Percentiles rank a stretch among this genome's conserved stretches.
These are phyloP conservation scores for Colletotrichum sojae DNA, from an alignment of 2,329 filamentous ascomycete genomes.

Conservation along the genomic window DNA sequence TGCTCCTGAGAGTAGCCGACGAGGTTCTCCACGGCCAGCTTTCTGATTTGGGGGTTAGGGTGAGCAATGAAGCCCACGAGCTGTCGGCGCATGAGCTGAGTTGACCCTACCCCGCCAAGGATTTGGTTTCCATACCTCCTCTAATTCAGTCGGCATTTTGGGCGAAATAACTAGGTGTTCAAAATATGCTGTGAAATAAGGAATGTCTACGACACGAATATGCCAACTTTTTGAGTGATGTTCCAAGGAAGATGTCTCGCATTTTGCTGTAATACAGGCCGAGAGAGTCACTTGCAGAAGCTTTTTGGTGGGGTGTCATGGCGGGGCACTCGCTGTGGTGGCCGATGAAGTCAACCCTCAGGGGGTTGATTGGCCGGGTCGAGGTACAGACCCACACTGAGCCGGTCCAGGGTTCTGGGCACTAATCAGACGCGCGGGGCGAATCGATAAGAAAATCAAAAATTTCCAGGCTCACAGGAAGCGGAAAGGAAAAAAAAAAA, in stretches of 20 bases:
- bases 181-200: too few species aligned
- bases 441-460: slow-evolving; percentile 53
- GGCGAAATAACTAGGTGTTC: slow-evolving; percentile 1
- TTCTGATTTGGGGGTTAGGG: slow-evolving; percentile 90
- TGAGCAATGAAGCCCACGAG: slow-evolving; percentile 94
- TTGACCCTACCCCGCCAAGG: slow-evolving; percentile 22
- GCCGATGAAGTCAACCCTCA: slow-evolving; percentile 37
- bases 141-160: slow-evolving; percentile 81
- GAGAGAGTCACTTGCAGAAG: slow-evolving; percentile 40
- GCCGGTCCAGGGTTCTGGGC: slow-evolving; percentile 39
- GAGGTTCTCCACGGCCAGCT: slow-evolving; percentile 87
- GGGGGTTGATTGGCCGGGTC: slow-evolving; percentile 31
- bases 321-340: slow-evolving; percentile 38
- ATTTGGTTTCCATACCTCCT: slow-evolving; percentile 70
- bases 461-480: slow-evolving; percentile 39
- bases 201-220: background rate
- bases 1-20: slow-evolving; percentile 84
- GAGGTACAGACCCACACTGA: background rate
- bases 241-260: slow-evolving; percentile 30
- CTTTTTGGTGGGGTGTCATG: slow-evolving; percentile 41
- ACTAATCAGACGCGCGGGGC: slow-evolving; percentile 42
- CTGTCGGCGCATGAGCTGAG: slow-evolving; percentile 59
- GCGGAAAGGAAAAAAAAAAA: slow-evolving; percentile 23
- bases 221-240: slow-evolving; percentile 16
- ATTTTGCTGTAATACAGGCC: slow-evolving; percentile 35